A percentile compares a stretch with the other conserved stretches of the same genome.
Evolutionary conservation across 768 basidiomycete species (phyloP).

Genomic region (Steccherinum ochraceum): DNA sequence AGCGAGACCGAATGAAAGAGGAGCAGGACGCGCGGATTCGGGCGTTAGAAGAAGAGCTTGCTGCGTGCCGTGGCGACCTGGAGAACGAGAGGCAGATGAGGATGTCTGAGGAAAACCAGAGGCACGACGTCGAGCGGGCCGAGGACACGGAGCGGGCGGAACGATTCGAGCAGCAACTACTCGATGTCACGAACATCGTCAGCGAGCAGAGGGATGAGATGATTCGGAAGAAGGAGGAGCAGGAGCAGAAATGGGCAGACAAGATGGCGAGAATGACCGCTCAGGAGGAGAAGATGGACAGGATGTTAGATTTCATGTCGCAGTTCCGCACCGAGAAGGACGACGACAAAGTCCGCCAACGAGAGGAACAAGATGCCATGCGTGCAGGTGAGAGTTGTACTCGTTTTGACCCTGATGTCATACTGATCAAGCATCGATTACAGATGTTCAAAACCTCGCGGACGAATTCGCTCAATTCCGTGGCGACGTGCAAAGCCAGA

Average conservation of each 20-base stretch:
- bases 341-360: constrained; percentile 48
- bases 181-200: constrained; percentile 67
- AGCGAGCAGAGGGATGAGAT: constrained; percentile 59
- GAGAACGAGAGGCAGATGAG: constrained; percentile 52
- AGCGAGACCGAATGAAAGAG: too few species aligned
- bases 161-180: constrained; percentile 50
- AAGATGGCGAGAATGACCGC: constrained; percentile 52
- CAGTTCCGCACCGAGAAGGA: constrained; percentile 49
- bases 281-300: constrained; percentile 51
- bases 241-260: constrained; percentile 58
- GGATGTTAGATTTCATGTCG: constrained; percentile 46
- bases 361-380: constrained; percentile 39
- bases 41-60: constrained; percentile 59
- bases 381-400: constrained; percentile 48
- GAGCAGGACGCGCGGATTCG: constrained; percentile 51
- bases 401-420: too few species aligned
- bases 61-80: constrained; percentile 33
- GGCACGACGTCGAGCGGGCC: constrained; percentile 50
- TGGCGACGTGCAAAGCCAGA: constrained; percentile 48
- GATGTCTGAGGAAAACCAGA: constrained; percentile 53
- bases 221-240: constrained; percentile 50
- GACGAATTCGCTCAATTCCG: constrained; percentile 56
- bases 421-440: too few species aligned
- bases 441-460: constrained; percentile 56
- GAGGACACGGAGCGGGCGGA: constrained; percentile 59